Percentiles rank a stretch among this genome's conserved stretches.
These are phyloP conservation scores for Acer saccharum DNA, from an alignment of 345 rosid genomes.

Conservation along the genomic window DNA sequence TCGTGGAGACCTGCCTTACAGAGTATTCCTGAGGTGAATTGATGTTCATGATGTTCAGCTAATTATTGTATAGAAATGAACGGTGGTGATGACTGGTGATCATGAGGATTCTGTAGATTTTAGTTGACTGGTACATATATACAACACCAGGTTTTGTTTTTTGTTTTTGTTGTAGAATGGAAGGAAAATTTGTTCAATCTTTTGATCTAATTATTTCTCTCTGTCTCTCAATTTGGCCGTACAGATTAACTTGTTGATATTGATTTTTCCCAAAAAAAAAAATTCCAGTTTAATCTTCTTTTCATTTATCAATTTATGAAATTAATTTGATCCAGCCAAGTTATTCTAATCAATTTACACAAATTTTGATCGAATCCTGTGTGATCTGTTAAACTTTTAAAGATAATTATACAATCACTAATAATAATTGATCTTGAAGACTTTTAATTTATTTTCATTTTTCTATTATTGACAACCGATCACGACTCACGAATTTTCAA, in stretches of 20 bases:
- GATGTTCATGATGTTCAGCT: neutral
- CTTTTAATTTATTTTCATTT: too few relatives aligned
- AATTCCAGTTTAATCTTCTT: too few relatives aligned
- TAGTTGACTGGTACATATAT: neutral
- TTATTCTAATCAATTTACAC: too few relatives aligned
- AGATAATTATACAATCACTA: too few relatives aligned
- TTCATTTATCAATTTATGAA: neutral
- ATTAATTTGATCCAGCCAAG: neutral
- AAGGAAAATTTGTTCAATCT: neutral
- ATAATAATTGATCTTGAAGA: too few relatives aligned
- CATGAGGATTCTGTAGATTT: neutral
- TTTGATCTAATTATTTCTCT: neutral
- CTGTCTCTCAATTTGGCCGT: neutral
- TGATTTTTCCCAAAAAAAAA: neutral
- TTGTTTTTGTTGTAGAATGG: neutral
- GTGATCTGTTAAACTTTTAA: too few relatives aligned
- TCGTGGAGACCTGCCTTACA: slow-evolving; percentile 67
- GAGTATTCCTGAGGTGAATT: slow-evolving; percentile 59
- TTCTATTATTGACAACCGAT: too few relatives aligned
- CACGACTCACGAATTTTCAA: too few relatives aligned
- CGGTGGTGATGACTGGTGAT: neutral
- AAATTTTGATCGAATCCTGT: too few relatives aligned
- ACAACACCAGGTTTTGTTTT: neutral
- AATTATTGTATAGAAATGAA: neutral
- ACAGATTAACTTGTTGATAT: neutral